Conservation (phyloP, 805 yeast genomes). For the Hanseniaspora valbyensis region DNA sequence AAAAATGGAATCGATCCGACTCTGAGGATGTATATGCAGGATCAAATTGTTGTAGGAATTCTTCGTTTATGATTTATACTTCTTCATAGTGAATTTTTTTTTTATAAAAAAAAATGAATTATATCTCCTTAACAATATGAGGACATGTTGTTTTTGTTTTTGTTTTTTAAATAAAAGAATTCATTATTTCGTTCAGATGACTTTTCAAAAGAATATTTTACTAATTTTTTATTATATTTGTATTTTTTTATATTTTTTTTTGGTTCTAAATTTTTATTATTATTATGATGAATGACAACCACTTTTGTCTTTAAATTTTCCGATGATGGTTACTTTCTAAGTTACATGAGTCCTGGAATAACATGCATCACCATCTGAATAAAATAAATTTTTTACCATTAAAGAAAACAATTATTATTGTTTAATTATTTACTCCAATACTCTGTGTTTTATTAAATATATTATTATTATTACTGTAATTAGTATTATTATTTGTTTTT, state of each 20-base stretch:
- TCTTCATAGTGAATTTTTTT: background rate
- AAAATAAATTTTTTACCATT: conserved; percentile 5
- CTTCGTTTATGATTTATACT: conserved; percentile 56
- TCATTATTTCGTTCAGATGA: too few species aligned
- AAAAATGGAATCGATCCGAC: conserved; percentile 14
- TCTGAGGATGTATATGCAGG: conserved; percentile 75
- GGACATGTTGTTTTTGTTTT: conserved; percentile 8
- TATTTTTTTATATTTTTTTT: background rate
- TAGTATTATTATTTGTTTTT: conserved; percentile 14
- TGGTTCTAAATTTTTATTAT: conserved; percentile 23
- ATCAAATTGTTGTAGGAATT: conserved; percentile 54
- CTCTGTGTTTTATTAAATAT: background rate
- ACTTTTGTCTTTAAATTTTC: conserved; percentile 29
- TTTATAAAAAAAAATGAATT: background rate
- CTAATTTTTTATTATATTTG: too few species aligned
- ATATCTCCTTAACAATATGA: conserved; percentile 10
- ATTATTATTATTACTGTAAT: background rate
- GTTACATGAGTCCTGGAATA: conserved; percentile 63
- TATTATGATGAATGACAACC: conserved; percentile 30
- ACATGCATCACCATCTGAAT: conserved; percentile 98
- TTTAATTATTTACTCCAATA: background rate
- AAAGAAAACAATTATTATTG: conserved; percentile 2
- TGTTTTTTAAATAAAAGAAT: background rate
- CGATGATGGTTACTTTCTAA: conserved; percentile 32
- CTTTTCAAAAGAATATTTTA: too few species aligned